A percentile compares a stretch with the other conserved stretches of the same genome.
These are phyloP conservation scores for Iris pallida DNA, from an alignment of 116 monocot species.

Conservation along the genomic window DNA sequence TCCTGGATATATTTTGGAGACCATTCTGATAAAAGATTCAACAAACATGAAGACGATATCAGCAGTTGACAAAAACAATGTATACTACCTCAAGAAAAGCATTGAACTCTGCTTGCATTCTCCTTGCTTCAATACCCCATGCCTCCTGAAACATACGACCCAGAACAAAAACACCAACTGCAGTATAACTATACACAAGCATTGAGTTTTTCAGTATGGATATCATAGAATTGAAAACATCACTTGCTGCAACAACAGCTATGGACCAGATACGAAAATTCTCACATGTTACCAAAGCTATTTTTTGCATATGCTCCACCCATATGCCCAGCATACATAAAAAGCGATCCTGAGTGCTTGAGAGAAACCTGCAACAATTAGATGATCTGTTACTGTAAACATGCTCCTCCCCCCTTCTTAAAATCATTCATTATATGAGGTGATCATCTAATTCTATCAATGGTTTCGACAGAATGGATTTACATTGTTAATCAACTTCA, in stretches of 20 bases:
- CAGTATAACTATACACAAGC: constrained; percentile 69
- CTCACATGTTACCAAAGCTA: constrained; percentile 96
- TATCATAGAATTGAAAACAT: constrained; percentile 2
- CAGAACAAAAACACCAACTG: constrained; percentile 99
- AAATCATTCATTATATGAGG: not conserved
- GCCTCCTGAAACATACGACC: constrained; percentile 78
- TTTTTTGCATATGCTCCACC: constrained; percentile 99
- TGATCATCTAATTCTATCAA: not conserved
- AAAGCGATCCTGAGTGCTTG: constrained; percentile 97
- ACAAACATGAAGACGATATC: no score
- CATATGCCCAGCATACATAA: constrained; percentile 98
- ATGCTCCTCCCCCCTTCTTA: no score
- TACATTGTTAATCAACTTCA: not conserved
- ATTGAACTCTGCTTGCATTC: constrained; percentile 81
- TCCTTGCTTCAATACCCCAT: constrained; percentile 73
- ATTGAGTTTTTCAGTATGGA: constrained; percentile 3
- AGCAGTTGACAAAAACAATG: not conserved
- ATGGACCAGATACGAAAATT: constrained; percentile 4
- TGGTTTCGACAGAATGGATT: not conserved
- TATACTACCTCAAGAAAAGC: constrained; percentile 75
- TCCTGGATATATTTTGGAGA: no score
- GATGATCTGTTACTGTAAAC: not conserved
- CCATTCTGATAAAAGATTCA: no score
- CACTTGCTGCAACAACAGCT: constrained; percentile 5
- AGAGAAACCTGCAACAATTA: constrained; percentile 74